A percentile compares a stretch with the other conserved stretches of the same genome.
phyloP scores from a whole-genome alignment of 257 asterid species.

The Lavandula angustifolia region DNA sequence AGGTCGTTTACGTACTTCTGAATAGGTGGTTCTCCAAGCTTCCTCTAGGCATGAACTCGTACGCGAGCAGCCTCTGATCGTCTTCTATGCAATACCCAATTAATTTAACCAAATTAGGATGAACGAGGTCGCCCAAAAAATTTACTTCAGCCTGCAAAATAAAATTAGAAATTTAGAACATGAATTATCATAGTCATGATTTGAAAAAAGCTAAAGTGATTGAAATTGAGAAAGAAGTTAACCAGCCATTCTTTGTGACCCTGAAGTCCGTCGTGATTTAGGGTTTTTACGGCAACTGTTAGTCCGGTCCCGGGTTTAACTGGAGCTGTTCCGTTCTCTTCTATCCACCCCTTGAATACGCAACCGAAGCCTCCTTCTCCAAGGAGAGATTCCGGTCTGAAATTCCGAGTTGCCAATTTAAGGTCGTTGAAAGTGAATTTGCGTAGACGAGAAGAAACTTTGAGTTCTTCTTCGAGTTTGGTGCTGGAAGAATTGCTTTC shows the following conservation, averaged over 20 bases:
- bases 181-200: neutral
- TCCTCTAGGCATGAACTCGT: slow-evolving; percentile 68
- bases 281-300: slow-evolving; percentile 76
- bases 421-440: slow-evolving; percentile 66
- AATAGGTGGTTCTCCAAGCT: slow-evolving; percentile 70
- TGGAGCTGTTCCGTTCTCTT: slow-evolving; percentile 69
- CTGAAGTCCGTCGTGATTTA: slow-evolving; percentile 80
- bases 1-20: slow-evolving; percentile 45
- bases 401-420: slow-evolving; percentile 67
- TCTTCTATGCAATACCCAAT: slow-evolving; percentile 63
- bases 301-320: slow-evolving; percentile 76
- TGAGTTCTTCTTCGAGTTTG: slow-evolving; percentile 66
- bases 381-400: slow-evolving; percentile 70
- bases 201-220: neutral
- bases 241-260: slow-evolving; percentile 96
- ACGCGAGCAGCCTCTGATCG: slow-evolving; percentile 57
- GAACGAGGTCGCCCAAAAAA: slow-evolving; percentile 60
- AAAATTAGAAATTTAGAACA: slow-evolving; percentile 20
- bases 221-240: slow-evolving; percentile 33
- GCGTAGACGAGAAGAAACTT: slow-evolving; percentile 62
- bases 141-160: slow-evolving; percentile 62
- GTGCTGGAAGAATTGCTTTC: slow-evolving; percentile 62
- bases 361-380: slow-evolving; percentile 84
- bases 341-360: slow-evolving; percentile 79
- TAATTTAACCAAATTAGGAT: slow-evolving; percentile 58